These are phyloP conservation scores for Rhodosporidiobolus odoratus DNA, from an alignment of 768 basidiomycete species.

Conservation along the genomic window DNA sequence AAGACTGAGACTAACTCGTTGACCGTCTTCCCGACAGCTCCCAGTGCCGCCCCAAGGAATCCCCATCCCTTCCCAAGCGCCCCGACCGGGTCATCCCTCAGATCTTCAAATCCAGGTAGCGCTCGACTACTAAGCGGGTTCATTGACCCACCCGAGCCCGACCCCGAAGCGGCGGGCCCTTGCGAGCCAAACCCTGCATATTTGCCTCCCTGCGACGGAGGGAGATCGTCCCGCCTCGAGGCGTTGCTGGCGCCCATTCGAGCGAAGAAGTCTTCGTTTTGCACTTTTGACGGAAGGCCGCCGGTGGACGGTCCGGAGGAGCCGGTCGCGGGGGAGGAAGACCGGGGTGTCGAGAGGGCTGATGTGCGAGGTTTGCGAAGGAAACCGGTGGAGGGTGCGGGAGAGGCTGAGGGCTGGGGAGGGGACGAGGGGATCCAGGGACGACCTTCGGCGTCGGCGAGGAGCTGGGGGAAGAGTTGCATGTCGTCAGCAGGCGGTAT, in stretches of 20 bases:
- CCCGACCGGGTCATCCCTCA: conserved; percentile 77
- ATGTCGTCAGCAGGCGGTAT: no score
- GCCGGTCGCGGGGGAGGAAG: conserved; percentile 51
- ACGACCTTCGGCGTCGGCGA: conserved; percentile 66
- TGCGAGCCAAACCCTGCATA: conserved; percentile 74
- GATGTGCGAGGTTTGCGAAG: conserved; percentile 81
- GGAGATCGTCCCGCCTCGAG: conserved; percentile 65
- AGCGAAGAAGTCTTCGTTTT: conserved; percentile 84
- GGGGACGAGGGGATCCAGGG: conserved; percentile 73
- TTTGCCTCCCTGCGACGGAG: conserved; percentile 86
- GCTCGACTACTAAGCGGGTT: conserved; percentile 75
- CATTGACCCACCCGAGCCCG: conserved; percentile 46
- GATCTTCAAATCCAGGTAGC: conserved; percentile 69
- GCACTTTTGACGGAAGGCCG: conserved; percentile 56
- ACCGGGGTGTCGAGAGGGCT: no score
- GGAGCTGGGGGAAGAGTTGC: no score
- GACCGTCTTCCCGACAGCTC: conserved; percentile 69
- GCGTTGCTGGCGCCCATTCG: conserved; percentile 76
- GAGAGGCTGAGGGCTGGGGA: conserved; percentile 49
- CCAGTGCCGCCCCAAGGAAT: conserved; percentile 78
- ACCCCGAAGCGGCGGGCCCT: neutral
- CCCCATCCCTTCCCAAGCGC: conserved; percentile 95
- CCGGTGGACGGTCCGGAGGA: conserved; percentile 38
- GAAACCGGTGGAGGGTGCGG: conserved; percentile 42
- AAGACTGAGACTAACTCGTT: conserved; percentile 51